Evolutionary conservation across 1,139 yeast species (phyloP), one percentile per base, ranked within the genome.

Genomic region (Geotrichum europaeum): DNA sequence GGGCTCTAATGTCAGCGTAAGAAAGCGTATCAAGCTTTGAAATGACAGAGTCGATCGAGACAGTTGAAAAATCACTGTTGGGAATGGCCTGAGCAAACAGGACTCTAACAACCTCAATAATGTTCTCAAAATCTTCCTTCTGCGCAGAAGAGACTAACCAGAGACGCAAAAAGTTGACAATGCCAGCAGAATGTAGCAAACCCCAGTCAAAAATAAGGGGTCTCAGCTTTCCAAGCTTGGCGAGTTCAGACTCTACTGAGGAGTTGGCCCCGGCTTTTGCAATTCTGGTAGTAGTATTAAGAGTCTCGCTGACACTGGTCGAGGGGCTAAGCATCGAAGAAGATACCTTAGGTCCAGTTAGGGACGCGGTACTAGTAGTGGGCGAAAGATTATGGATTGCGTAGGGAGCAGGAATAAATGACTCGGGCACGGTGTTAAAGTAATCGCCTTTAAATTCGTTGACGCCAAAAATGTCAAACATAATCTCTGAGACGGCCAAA

Each of bases 121-220:
- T 77, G 59, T 80, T 80, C 20, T 78, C 80, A 55, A 83, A 78
- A 69, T 86, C 90, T 4, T 72, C 75, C 0, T 70, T 66, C 64
- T 78, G 80, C 4, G 92, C 88, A 54, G 79, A 78, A 0, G 95
- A 84, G 58, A 81, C 84, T 65, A 81, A 83, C 96, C 96, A 89
- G 57, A 87, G 75, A 53, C 81, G 78, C 66, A 87, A 76, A 66
- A 86, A 80, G 65, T 82, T 81, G 58, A 79, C 75, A 78, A 85
- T 79, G 49, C 86, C 79, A 54, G 78, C 76, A 68, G 81, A 82
- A 64, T 83, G 84, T 72, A 86, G 73, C 49, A 81, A 69, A 60
- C 80, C 84, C 82, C 87, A 83, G 58, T 81, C 77, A 65, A 83
- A 79, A 57, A 84, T 76, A 24, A 80, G 75, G 22, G 76, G 75